These are phyloP conservation scores for Penicillium parvum DNA, from an alignment of 495 filamentous ascomycete species.

Conservation along the genomic window DNA sequence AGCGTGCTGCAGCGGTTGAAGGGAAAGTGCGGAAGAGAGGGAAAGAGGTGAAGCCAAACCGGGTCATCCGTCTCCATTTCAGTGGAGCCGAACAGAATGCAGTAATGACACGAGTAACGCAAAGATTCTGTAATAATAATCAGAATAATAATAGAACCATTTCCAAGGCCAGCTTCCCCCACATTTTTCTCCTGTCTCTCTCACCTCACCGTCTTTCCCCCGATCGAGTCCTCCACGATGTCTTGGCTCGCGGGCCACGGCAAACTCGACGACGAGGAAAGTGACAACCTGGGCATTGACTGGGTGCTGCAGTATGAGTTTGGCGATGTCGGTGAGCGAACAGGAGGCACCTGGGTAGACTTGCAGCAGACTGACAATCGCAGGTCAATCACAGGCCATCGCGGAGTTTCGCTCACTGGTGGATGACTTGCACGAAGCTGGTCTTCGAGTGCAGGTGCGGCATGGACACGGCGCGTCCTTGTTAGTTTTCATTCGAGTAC, in stretches of 20 bases:
- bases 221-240: constrained; percentile 12
- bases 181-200: background rate
- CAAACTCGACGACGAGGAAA: constrained; percentile 21
- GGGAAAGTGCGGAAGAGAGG: no score
- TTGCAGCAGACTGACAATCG: constrained; percentile 8
- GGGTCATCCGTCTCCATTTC: no score
- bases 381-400: constrained; percentile 65
- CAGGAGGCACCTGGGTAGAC: background rate
- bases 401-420: constrained; percentile 72
- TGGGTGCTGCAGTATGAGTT: constrained; percentile 43
- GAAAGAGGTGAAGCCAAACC: no score
- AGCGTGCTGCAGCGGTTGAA: no score
- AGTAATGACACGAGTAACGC: no score
- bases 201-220: constrained; percentile 6
- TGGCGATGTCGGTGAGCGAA: constrained; percentile 36
- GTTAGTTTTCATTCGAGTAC: constrained; percentile 73
- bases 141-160: no score
- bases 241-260: constrained; percentile 27
- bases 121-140: no score
- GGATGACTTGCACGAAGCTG: constrained; percentile 63
- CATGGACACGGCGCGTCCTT: constrained; percentile 70
- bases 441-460: constrained; percentile 80
- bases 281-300: constrained; percentile 39
- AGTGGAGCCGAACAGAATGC: no score
- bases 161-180: background rate